Evolutionary conservation across 2,329 filamentous ascomycete species (phyloP).

Genomic region (Claviceps capensis): DNA sequence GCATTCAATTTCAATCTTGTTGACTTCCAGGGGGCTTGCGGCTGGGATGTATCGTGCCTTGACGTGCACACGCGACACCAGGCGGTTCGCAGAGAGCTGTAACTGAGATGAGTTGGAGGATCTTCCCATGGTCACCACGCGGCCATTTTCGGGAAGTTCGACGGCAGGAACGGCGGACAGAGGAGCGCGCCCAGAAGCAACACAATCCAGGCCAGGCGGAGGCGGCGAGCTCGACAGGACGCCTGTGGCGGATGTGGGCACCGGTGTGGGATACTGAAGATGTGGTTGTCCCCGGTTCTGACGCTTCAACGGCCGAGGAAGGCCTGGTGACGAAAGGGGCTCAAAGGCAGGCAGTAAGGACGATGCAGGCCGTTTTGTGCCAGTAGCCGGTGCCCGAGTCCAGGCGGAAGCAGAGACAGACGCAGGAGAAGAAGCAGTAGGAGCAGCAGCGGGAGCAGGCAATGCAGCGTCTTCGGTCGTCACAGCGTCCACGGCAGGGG

Average conservation of each 20-base stretch:
- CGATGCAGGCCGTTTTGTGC: conserved; percentile 48
- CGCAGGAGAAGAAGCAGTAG: not conserved
- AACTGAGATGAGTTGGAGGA: conserved; percentile 94
- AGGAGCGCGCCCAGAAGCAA: conserved; percentile 65
- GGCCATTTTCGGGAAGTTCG: conserved; percentile 67
- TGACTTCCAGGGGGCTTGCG: conserved; percentile 50
- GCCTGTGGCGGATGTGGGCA: conserved; percentile 86
- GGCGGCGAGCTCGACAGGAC: conserved; percentile 79
- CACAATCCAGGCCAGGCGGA: conserved; percentile 34
- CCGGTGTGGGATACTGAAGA: conserved; percentile 77
- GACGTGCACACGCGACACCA: conserved; percentile 88
- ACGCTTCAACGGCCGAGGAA: conserved; percentile 57
- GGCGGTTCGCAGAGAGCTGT: conserved; percentile 80
- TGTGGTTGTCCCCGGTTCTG: conserved; percentile 37
- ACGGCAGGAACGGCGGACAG: conserved; percentile 73
- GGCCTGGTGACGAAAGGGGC: conserved; percentile 59
- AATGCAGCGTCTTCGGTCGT: conserved; percentile 18
- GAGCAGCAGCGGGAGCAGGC: conserved; percentile 10
- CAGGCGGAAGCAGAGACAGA: not conserved
- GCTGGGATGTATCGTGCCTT: conserved; percentile 71
- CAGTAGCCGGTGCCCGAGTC: conserved; percentile 16
- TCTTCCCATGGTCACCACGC: conserved; percentile 73
- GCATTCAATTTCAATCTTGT: conserved; percentile 78
- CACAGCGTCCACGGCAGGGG: not conserved
- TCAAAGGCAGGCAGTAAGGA: conserved; percentile 68